phyloP scores from a whole-genome alignment of 305 asterid genomes.

The Fraxinus greggii region DNA sequence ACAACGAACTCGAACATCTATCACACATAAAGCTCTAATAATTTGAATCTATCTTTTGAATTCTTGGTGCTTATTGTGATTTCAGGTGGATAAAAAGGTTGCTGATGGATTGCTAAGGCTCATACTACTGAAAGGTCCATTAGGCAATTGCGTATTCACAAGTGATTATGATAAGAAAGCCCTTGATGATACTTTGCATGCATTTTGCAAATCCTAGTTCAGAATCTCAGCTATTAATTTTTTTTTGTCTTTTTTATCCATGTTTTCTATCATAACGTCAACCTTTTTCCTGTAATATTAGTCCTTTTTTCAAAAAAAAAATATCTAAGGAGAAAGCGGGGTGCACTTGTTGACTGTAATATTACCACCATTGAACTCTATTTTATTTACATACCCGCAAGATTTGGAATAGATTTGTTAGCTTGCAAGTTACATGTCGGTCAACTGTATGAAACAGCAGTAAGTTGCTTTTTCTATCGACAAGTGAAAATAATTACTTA shows the following conservation, averaged over 20 bases:
- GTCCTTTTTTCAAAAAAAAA: neutral
- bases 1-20: conserved; percentile 13
- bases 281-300: neutral
- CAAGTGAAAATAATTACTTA: too few species aligned
- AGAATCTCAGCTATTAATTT: neutral
- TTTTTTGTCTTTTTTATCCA: neutral
- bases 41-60: neutral
- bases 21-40: neutral
- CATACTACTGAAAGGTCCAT: conserved; percentile 86
- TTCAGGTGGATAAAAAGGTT: conserved; percentile 93
- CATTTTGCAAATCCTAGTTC: conserved; percentile 63
- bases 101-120: conserved; percentile 89
- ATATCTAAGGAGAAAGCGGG: neutral
- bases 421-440: neutral
- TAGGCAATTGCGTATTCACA: conserved; percentile 84
- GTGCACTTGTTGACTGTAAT: neutral
- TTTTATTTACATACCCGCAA: neutral
- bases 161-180: conserved; percentile 77
- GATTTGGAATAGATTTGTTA: neutral
- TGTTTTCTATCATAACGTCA: neutral
- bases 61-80: conserved; percentile 12
- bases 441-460: neutral
- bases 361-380: neutral
- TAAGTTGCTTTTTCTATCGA: neutral
- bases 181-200: conserved; percentile 66